Base-by-base conservation (phyloP, 805 yeast species). In the Wickerhamiella occidentalis region DNA sequence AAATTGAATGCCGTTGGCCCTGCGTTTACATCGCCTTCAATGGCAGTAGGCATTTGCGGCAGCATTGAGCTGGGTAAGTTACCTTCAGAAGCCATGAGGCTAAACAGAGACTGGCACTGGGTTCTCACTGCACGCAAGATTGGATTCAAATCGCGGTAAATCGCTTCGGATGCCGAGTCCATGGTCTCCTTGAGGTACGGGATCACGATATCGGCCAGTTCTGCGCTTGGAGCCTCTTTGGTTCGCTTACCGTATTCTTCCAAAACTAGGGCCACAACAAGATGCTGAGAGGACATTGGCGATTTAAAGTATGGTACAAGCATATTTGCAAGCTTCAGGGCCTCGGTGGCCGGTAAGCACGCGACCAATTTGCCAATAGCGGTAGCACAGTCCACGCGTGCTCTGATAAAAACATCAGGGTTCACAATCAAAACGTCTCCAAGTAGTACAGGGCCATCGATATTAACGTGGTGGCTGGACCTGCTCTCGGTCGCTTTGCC, bases 381-480 rank as follows among this genome's bases (percentile, higher is more conserved):
- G 30, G 68, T 68, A 0, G 95, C 80, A 3, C 88, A 84, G 11
- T 79, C 76, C 13, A 84, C 70, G 64, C 92, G 80, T 2, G 94
- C 83, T 44, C 82, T 73, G 29, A 86, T 69, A 51, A 92, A 76
- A 1, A 77, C 77, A 25, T 85, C 88, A 43, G 73, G 65, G 0
- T 95, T 95, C 29, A 92, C 78, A 23, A 92, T 69, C 49, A 87
- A 79, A 15, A 92, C 82, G 65, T 92, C 99, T 59, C 98, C 98
- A 41, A 79, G 76, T 51, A 83, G 77, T 64, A 92, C 81, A 3
- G 97, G 96, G 2, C 94, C 83, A 66, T 92, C 99, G 52, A 92
- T 88, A 61, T 90, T 87, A 47, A 86, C 81, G 51, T 57, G 65
- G 26, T 52, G 48, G 19, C 21, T 42, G 3, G 30, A 23, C 6